Conservation (phyloP, 2,329 filamentous ascomycete genomes). For the Polytolypa hystricis region DNA sequence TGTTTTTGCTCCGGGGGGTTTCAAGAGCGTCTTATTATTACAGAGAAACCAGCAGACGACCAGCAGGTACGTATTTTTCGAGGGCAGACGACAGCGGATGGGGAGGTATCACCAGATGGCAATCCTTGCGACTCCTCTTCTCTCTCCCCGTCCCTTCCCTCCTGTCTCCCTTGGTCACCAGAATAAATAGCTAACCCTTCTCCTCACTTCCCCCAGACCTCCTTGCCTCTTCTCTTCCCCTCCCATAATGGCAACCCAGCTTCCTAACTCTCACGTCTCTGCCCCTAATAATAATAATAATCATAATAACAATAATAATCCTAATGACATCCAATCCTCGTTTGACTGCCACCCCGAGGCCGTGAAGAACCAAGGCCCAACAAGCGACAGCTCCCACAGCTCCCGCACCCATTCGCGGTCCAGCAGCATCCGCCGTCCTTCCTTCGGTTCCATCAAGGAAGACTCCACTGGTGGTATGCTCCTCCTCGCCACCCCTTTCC, state of each 20-base stretch:
- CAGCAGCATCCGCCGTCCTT: slow-evolving; percentile 29
- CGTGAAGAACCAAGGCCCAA: slow-evolving; percentile 11
- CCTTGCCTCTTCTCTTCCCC: slow-evolving; percentile 7
- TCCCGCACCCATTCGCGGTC: slow-evolving; percentile 28
- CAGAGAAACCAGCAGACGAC: too few species aligned
- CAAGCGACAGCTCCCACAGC: slow-evolving; percentile 24
- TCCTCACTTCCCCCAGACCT: slow-evolving; percentile 16
- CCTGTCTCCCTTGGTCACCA: too few species aligned
- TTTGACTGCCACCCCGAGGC: slow-evolving; percentile 12
- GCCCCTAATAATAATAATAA: slow-evolving; percentile 14
- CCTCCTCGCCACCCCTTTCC: not conserved
- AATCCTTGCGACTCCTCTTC: too few species aligned
- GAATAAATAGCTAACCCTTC: slow-evolving; percentile 3
- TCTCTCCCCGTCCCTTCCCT: too few species aligned
- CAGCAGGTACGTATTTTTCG: too few species aligned
- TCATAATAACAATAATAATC: slow-evolving; percentile 15
- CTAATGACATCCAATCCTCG: slow-evolving; percentile 18
- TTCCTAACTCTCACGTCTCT: not conserved
- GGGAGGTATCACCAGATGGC: too few species aligned
- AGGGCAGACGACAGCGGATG: too few species aligned
- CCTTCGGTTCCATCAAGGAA: slow-evolving; percentile 35
- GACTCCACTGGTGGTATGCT: slow-evolving; percentile 27
- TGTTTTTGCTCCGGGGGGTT: too few species aligned
- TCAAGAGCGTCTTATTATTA: too few species aligned
- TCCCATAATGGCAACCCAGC: slow-evolving; percentile 1